Conservation (phyloP, 768 basidiomycete species). For the Mrakia hoshinonis region DNA sequence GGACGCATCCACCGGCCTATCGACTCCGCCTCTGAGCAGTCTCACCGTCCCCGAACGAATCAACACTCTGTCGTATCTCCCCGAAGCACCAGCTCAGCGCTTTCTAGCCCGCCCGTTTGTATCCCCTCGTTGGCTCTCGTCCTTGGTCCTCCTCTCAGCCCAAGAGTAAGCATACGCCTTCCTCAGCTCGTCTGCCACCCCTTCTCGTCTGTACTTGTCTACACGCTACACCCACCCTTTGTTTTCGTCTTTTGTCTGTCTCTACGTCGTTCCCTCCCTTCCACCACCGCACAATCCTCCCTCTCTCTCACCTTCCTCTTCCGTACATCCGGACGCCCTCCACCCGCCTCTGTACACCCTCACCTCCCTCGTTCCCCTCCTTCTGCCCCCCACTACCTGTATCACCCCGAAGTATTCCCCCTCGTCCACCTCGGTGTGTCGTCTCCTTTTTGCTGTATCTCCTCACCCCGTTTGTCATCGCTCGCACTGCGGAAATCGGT, state of each 20-base stretch:
- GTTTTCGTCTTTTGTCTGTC: conserved; percentile 50
- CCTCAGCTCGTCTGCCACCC: no score
- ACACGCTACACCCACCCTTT: background rate
- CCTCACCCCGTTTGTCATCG: background rate
- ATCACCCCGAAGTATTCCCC: background rate
- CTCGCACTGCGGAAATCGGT: background rate
- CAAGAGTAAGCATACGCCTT: no score
- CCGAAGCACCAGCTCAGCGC: background rate
- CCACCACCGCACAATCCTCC: background rate
- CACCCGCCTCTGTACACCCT: no score
- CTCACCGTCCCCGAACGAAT: conserved; percentile 42
- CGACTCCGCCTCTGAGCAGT: no score
- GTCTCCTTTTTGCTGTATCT: conserved; percentile 52
- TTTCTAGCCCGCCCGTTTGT: background rate
- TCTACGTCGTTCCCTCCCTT: conserved; percentile 51
- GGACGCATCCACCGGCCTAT: conserved; percentile 76
- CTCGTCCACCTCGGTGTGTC: conserved; percentile 85
- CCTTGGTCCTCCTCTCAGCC: no score
- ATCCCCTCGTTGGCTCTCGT: no score
- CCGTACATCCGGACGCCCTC: conserved; percentile 2
- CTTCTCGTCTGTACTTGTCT: background rate
- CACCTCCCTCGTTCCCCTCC: conserved; percentile 43
- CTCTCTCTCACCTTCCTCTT: background rate
- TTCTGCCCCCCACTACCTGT: background rate
- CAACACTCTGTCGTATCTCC: background rate